Percentiles rank a stretch among this genome's conserved stretches.
Evolutionary conservation across 768 basidiomycete genomes (phyloP).

Genomic region (Lactifluus piperatus): DNA sequence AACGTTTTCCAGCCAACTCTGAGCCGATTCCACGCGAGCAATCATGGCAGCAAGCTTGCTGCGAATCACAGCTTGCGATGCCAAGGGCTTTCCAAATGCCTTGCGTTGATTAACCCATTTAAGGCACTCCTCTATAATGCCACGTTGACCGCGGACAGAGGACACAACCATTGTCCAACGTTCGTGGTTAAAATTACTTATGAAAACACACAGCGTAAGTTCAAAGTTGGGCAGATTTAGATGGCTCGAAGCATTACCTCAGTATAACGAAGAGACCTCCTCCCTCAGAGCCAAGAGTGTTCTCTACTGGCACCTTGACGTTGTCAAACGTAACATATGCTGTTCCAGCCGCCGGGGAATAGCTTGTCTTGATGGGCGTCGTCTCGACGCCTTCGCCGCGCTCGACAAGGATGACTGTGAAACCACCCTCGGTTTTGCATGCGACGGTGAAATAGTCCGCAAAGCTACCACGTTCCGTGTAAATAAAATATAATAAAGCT

Average conservation of each 20-base stretch:
- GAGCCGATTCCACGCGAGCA: slow-evolving; percentile 68
- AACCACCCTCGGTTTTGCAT: slow-evolving; percentile 63
- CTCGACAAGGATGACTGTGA: slow-evolving; percentile 83
- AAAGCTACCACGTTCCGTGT: slow-evolving; percentile 28
- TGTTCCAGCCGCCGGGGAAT: slow-evolving; percentile 83
- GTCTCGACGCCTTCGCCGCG: slow-evolving; percentile 78
- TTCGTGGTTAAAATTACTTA: slow-evolving; percentile 89
- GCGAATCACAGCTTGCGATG: slow-evolving; percentile 80
- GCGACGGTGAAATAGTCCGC: slow-evolving; percentile 57
- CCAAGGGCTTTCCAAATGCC: slow-evolving; percentile 84
- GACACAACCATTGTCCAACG: slow-evolving; percentile 86
- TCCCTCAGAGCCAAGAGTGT: slow-evolving; percentile 76
- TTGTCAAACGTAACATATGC: slow-evolving; percentile 77
- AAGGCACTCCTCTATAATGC: slow-evolving; percentile 74
- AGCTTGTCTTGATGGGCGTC: slow-evolving; percentile 82
- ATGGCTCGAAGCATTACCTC: slow-evolving; percentile 29
- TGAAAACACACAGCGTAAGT: slow-evolving; percentile 19
- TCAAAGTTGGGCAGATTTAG: background rate
- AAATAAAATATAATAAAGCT: background rate
- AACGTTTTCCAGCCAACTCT: slow-evolving; percentile 81
- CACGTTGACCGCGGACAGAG: slow-evolving; percentile 55
- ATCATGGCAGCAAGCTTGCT: slow-evolving; percentile 87
- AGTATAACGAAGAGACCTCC: slow-evolving; percentile 59
- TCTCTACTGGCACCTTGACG: slow-evolving; percentile 78
- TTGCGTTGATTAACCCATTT: slow-evolving; percentile 88